Evolutionary conservation across 2,329 filamentous ascomycete genomes (phyloP), one percentile per base, ranked within the genome.

Genomic region (Aspergillus thermomutatus): DNA sequence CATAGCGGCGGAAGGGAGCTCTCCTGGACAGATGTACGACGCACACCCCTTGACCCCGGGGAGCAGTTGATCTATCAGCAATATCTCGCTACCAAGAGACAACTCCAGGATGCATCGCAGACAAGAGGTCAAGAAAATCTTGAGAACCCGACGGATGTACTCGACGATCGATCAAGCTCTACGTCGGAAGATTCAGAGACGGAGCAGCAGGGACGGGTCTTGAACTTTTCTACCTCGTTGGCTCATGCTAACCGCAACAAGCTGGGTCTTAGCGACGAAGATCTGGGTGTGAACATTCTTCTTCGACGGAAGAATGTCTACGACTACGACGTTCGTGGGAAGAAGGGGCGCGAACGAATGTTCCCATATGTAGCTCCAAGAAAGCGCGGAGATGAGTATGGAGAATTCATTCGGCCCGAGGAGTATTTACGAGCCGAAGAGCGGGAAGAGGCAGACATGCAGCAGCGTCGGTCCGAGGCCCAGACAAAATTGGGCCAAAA

Each of bases 361-460:
- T 97, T 97, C 69, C 94, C 94, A 0, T 87, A 95, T 53, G 85
- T 92, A 1, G 85, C 92, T 25, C 87, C 91, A 52, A 83, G 90
- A 66, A 89, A 87, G 70, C 87, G 91, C 51, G 85, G 83, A 28
- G 94, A 97, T 69, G 93, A 97, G 62, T 99, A 94, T 74, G 94
- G 94, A 57, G 94, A 99, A 62, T 78, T 95, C 17, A 97, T 99
- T 64, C 86, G 92, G 53, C 90, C 93, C 0, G 94, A 97, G 72
- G 94, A 99, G 62, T 99, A 93, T 69, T 82, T 97, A 1, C 85
- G 92, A 56, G 93, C 92, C 0, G 94, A 99, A 70, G 94, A 97
- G 74, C 87, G 91, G 56, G 91, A 96, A 64, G 86, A 88, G 56
- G 81, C 85, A 19, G 88, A 90, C 43, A 85, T 84, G 11, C 84